phyloP scores from a whole-genome alignment of 2,329 filamentous ascomycete genomes.

The Aspergillus tamarii region DNA sequence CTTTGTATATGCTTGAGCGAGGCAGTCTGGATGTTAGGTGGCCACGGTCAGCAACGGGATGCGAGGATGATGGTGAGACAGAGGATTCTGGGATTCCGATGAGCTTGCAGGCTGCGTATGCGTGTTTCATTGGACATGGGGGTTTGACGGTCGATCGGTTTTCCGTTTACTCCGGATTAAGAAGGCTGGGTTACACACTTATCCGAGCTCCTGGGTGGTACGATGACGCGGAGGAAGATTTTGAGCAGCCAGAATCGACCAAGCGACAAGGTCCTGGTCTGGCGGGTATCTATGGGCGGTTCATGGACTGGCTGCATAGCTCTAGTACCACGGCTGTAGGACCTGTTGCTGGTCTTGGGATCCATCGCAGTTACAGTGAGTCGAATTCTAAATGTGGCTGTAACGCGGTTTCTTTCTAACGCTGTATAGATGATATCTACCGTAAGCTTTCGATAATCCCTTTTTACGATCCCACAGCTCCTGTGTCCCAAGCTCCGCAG shows the following conservation, averaged over 20 bases:
- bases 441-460: slow-evolving; percentile 73
- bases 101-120: slow-evolving; percentile 88
- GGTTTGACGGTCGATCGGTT: slow-evolving; percentile 75
- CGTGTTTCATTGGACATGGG: slow-evolving; percentile 73
- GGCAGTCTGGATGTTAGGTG: slow-evolving; percentile 87
- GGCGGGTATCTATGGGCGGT: slow-evolving; percentile 33
- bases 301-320: slow-evolving; percentile 40
- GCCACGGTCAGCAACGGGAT: slow-evolving; percentile 55
- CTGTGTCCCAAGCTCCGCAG: slow-evolving; percentile 23
- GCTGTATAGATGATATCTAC: slow-evolving; percentile 69
- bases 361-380: slow-evolving; percentile 58
- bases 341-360: slow-evolving; percentile 56
- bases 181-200: slow-evolving; percentile 79
- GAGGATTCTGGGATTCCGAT: slow-evolving; percentile 74
- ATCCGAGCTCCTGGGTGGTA: slow-evolving; percentile 65
- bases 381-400: neutral
- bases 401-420: slow-evolving; percentile 28
- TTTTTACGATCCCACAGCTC: slow-evolving; percentile 63
- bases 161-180: slow-evolving; percentile 84
- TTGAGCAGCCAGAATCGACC: slow-evolving; percentile 9
- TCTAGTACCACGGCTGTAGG: slow-evolving; percentile 42
- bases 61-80: slow-evolving; percentile 40
- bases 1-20: slow-evolving; percentile 84
- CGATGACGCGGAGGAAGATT: slow-evolving; percentile 33
- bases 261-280: slow-evolving; percentile 27